Conservation (phyloP, 371 early-diverging fungal species). For the Syncephalis plumigaleata region DNA sequence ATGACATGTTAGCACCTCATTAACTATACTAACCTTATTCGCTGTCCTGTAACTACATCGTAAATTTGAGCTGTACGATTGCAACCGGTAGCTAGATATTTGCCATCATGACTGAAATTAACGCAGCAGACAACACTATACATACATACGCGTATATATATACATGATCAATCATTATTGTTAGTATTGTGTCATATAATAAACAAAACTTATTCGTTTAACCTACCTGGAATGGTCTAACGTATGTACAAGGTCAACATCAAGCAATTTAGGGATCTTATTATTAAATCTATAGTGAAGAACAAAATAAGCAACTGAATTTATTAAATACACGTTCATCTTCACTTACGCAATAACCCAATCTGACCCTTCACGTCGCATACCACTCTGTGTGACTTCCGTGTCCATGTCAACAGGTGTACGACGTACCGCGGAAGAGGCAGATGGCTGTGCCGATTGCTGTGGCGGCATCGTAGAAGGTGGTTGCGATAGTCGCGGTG, state of each 20-base stretch:
- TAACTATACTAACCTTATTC: constrained; percentile 33
- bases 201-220: not conserved
- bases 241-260: constrained; percentile 70
- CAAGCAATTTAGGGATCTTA: constrained; percentile 44
- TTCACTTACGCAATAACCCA: constrained; percentile 70
- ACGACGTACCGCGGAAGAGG: constrained; percentile 20
- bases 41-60: constrained; percentile 55
- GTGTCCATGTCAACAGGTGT: constrained; percentile 23
- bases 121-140: constrained; percentile 91
- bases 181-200: not conserved
- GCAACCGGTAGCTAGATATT: constrained; percentile 88
- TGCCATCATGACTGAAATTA: constrained; percentile 82
- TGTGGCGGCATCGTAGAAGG: constrained; percentile 1
- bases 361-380: constrained; percentile 79
- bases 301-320: not conserved
- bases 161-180: not conserved
- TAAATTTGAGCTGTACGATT: constrained; percentile 82
- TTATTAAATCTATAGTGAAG: constrained; percentile 44
- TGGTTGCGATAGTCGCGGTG: not conserved
- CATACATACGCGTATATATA: not conserved
- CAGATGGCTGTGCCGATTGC: constrained; percentile 10
- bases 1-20: not conserved
- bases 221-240: constrained; percentile 56
- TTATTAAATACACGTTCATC: constrained; percentile 1
- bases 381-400: constrained; percentile 53